Evolutionary conservation across 1,284 basidiomycete species (phyloP).

Genomic region (Tremellales sp.): DNA sequence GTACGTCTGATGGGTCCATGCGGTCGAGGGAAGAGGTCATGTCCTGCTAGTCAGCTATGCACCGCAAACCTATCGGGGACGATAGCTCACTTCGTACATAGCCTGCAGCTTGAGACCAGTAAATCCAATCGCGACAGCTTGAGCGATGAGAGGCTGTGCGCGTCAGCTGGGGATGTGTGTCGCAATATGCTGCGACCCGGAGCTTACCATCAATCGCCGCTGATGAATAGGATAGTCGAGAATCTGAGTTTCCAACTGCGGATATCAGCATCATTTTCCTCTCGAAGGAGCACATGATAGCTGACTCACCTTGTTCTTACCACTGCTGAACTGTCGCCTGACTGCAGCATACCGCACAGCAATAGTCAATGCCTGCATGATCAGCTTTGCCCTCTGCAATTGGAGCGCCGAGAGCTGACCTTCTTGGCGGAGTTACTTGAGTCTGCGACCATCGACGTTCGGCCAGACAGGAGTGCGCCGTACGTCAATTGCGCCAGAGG

Average conservation of each 20-base stretch:
- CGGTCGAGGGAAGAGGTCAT: constrained; percentile 54
- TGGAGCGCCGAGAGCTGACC: too few species aligned
- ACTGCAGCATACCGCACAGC: constrained; percentile 57
- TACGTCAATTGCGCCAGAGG: constrained; percentile 58
- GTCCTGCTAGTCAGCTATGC: constrained; percentile 33
- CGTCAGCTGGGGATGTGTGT: constrained; percentile 11
- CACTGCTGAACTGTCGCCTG: constrained; percentile 54
- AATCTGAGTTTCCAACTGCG: constrained; percentile 52
- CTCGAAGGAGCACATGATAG: background rate
- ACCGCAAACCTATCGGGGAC: background rate
- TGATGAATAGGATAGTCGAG: constrained; percentile 60
- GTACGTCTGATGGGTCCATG: constrained; percentile 52
- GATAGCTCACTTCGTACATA: constrained; percentile 38
- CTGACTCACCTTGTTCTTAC: constrained; percentile 41
- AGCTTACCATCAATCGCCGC: constrained; percentile 53
- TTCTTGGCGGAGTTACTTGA: constrained; percentile 55
- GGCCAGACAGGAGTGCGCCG: constrained; percentile 55
- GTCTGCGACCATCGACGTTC: constrained; percentile 56
- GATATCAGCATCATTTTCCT: background rate
- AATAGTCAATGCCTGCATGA: constrained; percentile 52
- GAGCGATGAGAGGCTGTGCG: constrained; percentile 52
- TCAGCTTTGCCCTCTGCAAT: too few species aligned
- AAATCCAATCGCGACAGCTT: constrained; percentile 57
- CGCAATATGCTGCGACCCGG: too few species aligned
- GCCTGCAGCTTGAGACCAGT: constrained; percentile 50